Base-by-base conservation (phyloP, 352 stramenopile species). In the Phytophthora rubi region DNA sequence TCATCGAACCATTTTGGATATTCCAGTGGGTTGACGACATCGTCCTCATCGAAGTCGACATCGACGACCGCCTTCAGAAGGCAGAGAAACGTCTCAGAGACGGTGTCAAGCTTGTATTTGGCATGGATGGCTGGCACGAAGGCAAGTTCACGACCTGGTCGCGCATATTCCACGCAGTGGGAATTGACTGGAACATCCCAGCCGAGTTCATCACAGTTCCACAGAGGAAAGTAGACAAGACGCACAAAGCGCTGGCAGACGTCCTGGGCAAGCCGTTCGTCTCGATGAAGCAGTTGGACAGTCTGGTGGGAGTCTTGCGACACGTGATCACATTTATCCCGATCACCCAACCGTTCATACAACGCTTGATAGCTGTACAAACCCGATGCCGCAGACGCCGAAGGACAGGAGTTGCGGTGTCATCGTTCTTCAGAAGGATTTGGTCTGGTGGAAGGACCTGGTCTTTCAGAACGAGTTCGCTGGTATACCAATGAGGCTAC, bases 131-230 rank as follows among this genome's bases (percentile, higher is more conserved):
- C 3, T 49, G 42, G 16, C 16, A 26, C 42, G 42, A 26, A 49
- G 42, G 42, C 15, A 23, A 49, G 42, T 49, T 49, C n/a, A 49
- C 42, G 42, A 49, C 42, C 42, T 49, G 42, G 42, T 49, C 42
- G 42, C 42, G 42, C 5, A 3, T 9, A 5, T 49, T 49, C 42
- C 42, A 49, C 6, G 16, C 42, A 9, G 42, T 49, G 6, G 16
- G 0, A 15, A 49, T 13, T 6, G 16, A 49, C 2, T 23, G 42
- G 42, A 15, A 49, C 7, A 49, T 23, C 16, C 6, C 42, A 4
- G 9, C 18, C 16, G 7, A 23, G 15, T 2, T 9, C 16, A 49
- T 23, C 16, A 12, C 16, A 6, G 16, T 48, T 21, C 42, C 42
- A 10, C 42, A 23, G 7, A 8, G 42, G 42, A 23, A 49, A 6